Evolutionary conservation across 2,329 filamentous ascomycete species (phyloP).

Genomic region (Juglanconis sp.): DNA sequence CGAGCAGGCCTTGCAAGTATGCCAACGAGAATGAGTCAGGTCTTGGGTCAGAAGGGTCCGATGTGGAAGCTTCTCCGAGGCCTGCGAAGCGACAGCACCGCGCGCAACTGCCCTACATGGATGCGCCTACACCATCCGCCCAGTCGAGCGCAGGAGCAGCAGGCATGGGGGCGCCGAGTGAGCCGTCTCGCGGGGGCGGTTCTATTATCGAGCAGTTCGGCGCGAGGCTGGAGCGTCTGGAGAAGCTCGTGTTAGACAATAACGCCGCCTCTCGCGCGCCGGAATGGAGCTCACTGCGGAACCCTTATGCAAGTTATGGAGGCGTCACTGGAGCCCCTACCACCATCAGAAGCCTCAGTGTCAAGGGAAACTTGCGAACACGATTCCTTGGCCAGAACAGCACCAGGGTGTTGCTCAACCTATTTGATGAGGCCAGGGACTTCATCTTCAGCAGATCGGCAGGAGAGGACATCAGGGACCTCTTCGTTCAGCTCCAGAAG

Average conservation of each 20-base stretch:
- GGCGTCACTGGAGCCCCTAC: constrained; percentile 29
- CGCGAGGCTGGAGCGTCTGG: constrained; percentile 50
- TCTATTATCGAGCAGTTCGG: constrained; percentile 31
- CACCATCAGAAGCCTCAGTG: constrained; percentile 48
- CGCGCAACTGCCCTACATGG: constrained; percentile 7
- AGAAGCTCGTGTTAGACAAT: constrained; percentile 40
- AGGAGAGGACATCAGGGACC: constrained; percentile 38
- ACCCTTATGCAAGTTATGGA: constrained; percentile 17
- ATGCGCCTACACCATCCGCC: constrained; percentile 6
- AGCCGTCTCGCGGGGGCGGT: neutral
- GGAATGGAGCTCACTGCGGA: constrained; percentile 12
- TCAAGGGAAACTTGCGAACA: constrained; percentile 47
- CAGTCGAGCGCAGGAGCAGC: neutral
- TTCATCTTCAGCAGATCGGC: constrained; percentile 43
- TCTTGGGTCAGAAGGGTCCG: constrained; percentile 44
- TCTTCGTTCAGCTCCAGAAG: constrained; percentile 43
- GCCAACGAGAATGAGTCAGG: constrained; percentile 45
- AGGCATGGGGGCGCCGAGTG: constrained; percentile 20
- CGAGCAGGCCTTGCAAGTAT: constrained; percentile 52
- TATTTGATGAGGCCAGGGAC: constrained; percentile 53
- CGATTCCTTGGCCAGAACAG: constrained; percentile 53
- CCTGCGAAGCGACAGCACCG: constrained; percentile 33
- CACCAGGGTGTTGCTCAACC: constrained; percentile 50
- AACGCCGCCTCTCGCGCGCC: neutral
- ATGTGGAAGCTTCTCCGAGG: constrained; percentile 20